A percentile compares a stretch with the other conserved stretches of the same genome.
Evolutionary conservation across 305 asterid species (phyloP).

Genomic region (Striga hermonthica): DNA sequence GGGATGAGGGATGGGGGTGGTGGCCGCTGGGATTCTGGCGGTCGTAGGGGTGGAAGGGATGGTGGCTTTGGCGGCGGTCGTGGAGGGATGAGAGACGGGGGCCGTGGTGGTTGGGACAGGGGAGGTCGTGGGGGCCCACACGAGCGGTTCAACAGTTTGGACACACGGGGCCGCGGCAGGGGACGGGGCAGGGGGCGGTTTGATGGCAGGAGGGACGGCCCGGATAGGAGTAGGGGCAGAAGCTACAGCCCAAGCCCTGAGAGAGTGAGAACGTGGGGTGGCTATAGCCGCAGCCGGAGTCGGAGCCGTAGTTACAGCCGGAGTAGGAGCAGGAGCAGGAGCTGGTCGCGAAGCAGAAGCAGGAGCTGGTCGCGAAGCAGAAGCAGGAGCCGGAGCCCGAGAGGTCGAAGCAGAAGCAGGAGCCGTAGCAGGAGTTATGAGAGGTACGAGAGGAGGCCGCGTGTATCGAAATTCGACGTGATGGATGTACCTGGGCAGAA

Average conservation of each 20-base stretch:
- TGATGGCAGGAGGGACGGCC: conserved; percentile 60
- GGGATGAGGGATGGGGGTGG: too few relatives aligned
- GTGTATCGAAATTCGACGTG: conserved; percentile 68
- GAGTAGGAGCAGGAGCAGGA: conserved; percentile 47
- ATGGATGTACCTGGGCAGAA: conserved; percentile 51
- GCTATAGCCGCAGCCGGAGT: conserved; percentile 56
- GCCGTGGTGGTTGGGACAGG: conserved; percentile 68
- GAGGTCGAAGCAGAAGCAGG: conserved; percentile 46
- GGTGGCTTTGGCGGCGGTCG: conserved; percentile 60
- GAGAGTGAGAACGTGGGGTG: conserved; percentile 79
- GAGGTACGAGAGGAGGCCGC: conserved; percentile 64
- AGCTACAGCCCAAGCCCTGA: conserved; percentile 71
- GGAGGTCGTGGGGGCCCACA: conserved; percentile 57
- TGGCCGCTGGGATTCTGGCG: conserved; percentile 78
- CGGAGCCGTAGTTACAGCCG: conserved; percentile 54
- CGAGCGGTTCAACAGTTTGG: conserved; percentile 51
- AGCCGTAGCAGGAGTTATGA: conserved; percentile 54
- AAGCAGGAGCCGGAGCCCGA: conserved; percentile 48
- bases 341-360: conserved; percentile 53
- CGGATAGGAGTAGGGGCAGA: conserved; percentile 68
- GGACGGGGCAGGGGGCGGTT: conserved; percentile 77
- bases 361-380: conserved; percentile 46
- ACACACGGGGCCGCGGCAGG: conserved; percentile 72
- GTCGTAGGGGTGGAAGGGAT: conserved; percentile 57
- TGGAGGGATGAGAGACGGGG: conserved; percentile 48